These are phyloP conservation scores for Fraxinus velutina DNA, from an alignment of 305 asterid species.

Conservation along the genomic window DNA sequence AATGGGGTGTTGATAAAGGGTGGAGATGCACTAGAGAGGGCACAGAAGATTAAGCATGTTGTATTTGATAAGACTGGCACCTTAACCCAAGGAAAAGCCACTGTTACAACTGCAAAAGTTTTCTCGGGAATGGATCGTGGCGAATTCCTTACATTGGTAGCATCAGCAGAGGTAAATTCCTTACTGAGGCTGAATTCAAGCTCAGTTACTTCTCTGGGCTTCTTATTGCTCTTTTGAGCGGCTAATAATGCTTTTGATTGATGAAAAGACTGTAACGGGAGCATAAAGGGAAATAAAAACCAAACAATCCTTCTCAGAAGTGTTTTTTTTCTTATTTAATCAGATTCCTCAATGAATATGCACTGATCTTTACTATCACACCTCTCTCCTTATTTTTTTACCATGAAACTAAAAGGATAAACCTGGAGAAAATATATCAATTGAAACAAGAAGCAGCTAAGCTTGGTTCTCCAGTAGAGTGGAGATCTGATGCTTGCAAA, in stretches of 20 bases:
- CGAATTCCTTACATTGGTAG: constrained; percentile 84
- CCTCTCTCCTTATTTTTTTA: neutral
- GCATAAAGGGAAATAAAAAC: neutral
- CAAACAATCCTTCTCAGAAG: neutral
- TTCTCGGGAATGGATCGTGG: constrained; percentile 90
- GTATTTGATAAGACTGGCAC: constrained; percentile 97
- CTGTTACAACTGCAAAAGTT: constrained; percentile 70
- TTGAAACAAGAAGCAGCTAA: neutral
- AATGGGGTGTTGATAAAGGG: constrained; percentile 98
- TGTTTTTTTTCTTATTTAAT: neutral
- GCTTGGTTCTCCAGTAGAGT: neutral
- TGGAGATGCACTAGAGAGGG: constrained; percentile 96
- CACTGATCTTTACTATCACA: neutral
- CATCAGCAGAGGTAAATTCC: constrained; percentile 90
- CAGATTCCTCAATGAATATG: neutral
- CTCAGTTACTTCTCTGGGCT: constrained; percentile 3
- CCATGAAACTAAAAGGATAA: neutral
- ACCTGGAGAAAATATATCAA: neutral
- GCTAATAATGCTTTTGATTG: neutral
- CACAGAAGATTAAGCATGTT: constrained; percentile 80
- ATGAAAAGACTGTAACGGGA: neutral
- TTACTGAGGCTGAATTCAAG: constrained; percentile 2
- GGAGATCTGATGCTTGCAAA: neutral
- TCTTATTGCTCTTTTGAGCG: constrained; percentile 3
- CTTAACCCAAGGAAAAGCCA: constrained; percentile 95